These are phyloP conservation scores for Penicillium sp. DNA, from an alignment of 2,329 filamentous ascomycete species.

Conservation along the genomic window DNA sequence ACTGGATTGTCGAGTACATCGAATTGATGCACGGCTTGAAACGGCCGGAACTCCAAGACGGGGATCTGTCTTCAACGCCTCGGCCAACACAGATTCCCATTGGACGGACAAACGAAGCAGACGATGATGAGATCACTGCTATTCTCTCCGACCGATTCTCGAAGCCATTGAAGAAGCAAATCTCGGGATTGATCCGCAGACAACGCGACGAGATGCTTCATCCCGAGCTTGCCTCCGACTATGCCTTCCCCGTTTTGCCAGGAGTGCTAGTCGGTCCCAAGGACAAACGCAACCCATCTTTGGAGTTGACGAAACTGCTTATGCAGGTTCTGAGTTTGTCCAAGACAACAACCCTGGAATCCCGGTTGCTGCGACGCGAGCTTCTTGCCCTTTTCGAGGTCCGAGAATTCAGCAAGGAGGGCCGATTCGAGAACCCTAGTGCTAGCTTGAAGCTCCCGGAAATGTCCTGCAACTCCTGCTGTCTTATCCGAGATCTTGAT, in stretches of 20 bases:
- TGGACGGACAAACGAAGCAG: conserved; percentile 57
- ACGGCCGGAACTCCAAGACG: conserved; percentile 55
- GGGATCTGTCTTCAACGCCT: conserved; percentile 58
- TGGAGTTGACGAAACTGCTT: conserved; percentile 88
- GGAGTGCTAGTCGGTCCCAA: conserved; percentile 44
- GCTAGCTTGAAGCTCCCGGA: conserved; percentile 70
- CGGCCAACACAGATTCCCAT: conserved; percentile 61
- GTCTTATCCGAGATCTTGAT: conserved; percentile 82
- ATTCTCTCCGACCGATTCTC: conserved; percentile 81
- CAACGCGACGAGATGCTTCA: conserved; percentile 88
- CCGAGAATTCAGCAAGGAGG: conserved; percentile 85
- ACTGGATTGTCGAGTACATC: conserved; percentile 94
- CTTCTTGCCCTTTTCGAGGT: conserved; percentile 88
- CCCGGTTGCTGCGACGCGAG: conserved; percentile 82
- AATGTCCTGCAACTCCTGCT: conserved; percentile 86
- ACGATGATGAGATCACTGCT: conserved; percentile 58
- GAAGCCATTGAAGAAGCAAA: conserved; percentile 85
- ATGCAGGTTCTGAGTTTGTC: conserved; percentile 91
- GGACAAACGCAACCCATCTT: conserved; percentile 66
- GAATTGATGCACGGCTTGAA: conserved; percentile 90
- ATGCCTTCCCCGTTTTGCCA: conserved; percentile 75
- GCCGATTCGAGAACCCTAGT: conserved; percentile 82
- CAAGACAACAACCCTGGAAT: conserved; percentile 85
- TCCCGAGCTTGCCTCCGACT: conserved; percentile 81
- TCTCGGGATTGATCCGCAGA: conserved; percentile 73